Base-by-base conservation (phyloP, 2,329 filamentous ascomycete genomes). In the Lachnellula occidentalis region DNA sequence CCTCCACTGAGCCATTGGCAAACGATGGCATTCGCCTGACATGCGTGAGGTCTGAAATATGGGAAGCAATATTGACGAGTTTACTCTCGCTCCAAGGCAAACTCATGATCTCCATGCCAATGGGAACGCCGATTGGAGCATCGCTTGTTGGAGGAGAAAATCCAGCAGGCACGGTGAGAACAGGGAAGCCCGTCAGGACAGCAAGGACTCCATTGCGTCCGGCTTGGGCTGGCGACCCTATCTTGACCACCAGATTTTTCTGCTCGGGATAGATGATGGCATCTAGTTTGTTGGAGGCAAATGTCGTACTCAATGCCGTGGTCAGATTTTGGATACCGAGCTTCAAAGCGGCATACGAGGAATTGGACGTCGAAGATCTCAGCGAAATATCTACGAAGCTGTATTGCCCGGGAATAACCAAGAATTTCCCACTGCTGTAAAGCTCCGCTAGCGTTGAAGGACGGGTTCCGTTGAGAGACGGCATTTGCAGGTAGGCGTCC, bases 181-280 rank as follows among this genome's bases (percentile, higher is more conserved):
- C 71, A 1, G 73, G 73, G 31, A 61, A 62, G 1, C 73, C 73
- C 5, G 73, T 74, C 54, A 75, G 56, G 14, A 72, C 73, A 12
- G 64, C 76, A 57, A 72, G 63, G 22, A 72, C 70, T n/a, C 69
- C 70, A 59, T 73, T 87, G 2, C 83, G 72, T 1, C 82, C 82
- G n/a, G 71, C 71, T 68, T 87, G 83, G 0, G 75, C 78, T 0
- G 77, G 72, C 1, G 76, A 75, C 3, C 81, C 82, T 22, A 85
- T 67, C 45, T 76, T 75, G 2, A 85, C 81, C 5, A 83, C 80
- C 1, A 86, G 75, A 51, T 84, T 84, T 63, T 77, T 78, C 62
- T 87, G 83, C 64, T 86, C 78, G 0, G 83, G 83, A 66, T 86
- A 87, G 61, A 85, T 76, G 36, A 86, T 61, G 0, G 78, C 82